Evolutionary conservation across 345 rosid genomes (phyloP).

Genomic region (Adansonia digitata): DNA sequence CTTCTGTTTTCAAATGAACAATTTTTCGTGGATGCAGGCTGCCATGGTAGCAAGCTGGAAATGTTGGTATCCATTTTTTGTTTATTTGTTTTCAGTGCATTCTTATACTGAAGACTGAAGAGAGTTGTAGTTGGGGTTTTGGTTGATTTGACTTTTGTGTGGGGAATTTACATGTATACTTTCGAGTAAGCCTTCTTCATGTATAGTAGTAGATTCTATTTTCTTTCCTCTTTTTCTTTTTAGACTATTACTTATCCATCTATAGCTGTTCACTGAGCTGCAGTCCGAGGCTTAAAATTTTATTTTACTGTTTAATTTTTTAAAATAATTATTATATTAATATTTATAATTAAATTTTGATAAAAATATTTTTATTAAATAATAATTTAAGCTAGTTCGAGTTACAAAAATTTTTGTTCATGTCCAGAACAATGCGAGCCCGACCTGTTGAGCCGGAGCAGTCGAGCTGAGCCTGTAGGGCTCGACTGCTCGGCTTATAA

Average conservation of each 20-base stretch:
- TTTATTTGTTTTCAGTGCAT: conserved; percentile 50
- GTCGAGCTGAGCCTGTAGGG: too few species aligned
- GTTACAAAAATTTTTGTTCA: too few species aligned
- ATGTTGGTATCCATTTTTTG: conserved; percentile 51
- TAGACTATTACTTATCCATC: background rate
- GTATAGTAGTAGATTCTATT: background rate
- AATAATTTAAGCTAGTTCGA: too few species aligned
- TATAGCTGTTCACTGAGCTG: background rate
- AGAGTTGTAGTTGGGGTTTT: conserved; percentile 18
- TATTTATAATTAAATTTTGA: too few species aligned
- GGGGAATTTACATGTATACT: background rate
- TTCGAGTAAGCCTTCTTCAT: background rate
- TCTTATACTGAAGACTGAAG: conserved; percentile 43
- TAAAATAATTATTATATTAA: too few species aligned
- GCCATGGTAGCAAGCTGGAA: conserved; percentile 36
- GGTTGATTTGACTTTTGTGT: background rate
- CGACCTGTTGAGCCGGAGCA: too few species aligned
- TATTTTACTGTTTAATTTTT: too few species aligned
- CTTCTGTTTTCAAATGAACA: background rate
- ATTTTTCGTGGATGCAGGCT: conserved; percentile 47
- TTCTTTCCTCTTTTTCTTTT: background rate
- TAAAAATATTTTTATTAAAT: too few species aligned
- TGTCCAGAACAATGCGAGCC: too few species aligned
- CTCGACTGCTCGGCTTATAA: too few species aligned
- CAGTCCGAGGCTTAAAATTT: too few species aligned